These are phyloP conservation scores for Umbellularia californica DNA, from an alignment of 164 flowering plant species.

Conservation along the genomic window DNA sequence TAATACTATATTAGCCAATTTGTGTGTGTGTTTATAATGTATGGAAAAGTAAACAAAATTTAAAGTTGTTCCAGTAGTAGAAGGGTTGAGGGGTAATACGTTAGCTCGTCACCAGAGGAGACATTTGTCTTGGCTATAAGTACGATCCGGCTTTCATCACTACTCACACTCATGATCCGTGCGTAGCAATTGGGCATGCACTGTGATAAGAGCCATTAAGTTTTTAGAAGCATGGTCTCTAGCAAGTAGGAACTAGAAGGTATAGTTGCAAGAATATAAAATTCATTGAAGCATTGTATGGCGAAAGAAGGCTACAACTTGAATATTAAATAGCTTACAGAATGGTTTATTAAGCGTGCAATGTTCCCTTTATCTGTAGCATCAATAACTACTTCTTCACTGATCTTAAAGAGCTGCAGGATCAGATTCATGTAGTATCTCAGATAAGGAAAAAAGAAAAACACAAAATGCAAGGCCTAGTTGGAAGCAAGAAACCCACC, in stretches of 20 bases:
- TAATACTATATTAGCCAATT: no score
- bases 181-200: conserved; percentile 97
- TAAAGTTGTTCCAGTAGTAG: background rate
- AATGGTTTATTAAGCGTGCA: conserved; percentile 91
- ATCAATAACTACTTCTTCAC: conserved; percentile 93
- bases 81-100: conserved; percentile 38
- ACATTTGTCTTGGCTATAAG: conserved; percentile 86
- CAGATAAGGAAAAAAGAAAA: background rate
- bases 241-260: conserved; percentile 5
- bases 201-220: conserved; percentile 32
- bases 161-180: conserved; percentile 84
- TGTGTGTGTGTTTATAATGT: background rate
- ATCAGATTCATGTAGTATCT: background rate
- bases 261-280: background rate
- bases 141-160: conserved; percentile 74
- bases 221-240: conserved; percentile 7
- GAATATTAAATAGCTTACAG: conserved; percentile 47
- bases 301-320: background rate
- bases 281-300: background rate
- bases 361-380: conserved; percentile 91
- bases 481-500: background rate
- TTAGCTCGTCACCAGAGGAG: conserved; percentile 83
- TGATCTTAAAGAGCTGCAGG: conserved; percentile 87
- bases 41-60: background rate
- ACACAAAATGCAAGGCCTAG: background rate